These are phyloP conservation scores for Sporothrix schenckii DNA, from an alignment of 2,329 filamentous ascomycete genomes.

Conservation along the genomic window DNA sequence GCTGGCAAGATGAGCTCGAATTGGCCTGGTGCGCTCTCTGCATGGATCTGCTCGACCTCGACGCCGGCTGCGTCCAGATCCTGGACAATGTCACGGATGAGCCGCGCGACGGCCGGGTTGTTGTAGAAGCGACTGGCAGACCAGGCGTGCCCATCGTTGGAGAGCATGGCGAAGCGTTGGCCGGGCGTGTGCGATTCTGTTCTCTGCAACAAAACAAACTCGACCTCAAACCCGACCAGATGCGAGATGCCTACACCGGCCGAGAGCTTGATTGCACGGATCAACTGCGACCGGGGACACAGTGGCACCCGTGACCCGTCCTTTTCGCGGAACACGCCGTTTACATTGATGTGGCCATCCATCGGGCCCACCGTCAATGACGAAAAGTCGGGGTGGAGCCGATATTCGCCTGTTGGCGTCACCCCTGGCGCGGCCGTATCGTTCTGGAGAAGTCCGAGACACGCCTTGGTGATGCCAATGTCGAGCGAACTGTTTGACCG, in stretches of 20 bases:
- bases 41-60: conserved; percentile 70
- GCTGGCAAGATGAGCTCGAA: conserved; percentile 75
- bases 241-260: conserved; percentile 59
- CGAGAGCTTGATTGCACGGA: conserved; percentile 57
- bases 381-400: conserved; percentile 65
- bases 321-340: conserved; percentile 65
- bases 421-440: conserved; percentile 61
- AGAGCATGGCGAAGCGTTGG: conserved; percentile 47
- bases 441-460: conserved; percentile 68
- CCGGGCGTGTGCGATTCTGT: conserved; percentile 30
- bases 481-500: conserved; percentile 49
- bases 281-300: conserved; percentile 69
- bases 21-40: conserved; percentile 73
- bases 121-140: conserved; percentile 66
- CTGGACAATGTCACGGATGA: conserved; percentile 68
- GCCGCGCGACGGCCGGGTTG: conserved; percentile 56
- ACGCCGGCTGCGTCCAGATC: conserved; percentile 65
- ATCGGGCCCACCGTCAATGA: conserved; percentile 63
- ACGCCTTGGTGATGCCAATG: conserved; percentile 66
- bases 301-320: conserved; percentile 54
- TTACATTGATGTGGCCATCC: conserved; percentile 65
- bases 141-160: conserved; percentile 71
- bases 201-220: conserved; percentile 70
- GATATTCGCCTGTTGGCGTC: conserved; percentile 65
- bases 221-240: conserved; percentile 78